Conservation (phyloP, 805 yeast genomes). For the Yarrowia porcina region DNA sequence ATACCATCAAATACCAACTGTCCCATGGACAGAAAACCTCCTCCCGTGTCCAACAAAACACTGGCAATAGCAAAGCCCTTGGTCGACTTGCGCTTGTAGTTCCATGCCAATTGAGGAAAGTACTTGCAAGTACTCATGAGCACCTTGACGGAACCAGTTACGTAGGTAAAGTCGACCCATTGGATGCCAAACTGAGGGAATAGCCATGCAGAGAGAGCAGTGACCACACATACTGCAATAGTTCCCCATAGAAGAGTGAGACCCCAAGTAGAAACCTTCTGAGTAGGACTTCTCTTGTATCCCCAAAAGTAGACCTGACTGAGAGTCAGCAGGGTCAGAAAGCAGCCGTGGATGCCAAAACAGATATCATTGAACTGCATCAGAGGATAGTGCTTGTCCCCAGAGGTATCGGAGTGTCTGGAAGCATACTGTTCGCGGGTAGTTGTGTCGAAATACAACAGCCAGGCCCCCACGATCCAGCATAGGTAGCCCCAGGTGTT, state of each 20-base stretch:
- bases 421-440: conserved; percentile 40
- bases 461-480: conserved; percentile 36
- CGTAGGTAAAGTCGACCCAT: background rate
- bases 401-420: conserved; percentile 29
- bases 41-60: background rate
- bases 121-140: conserved; percentile 1
- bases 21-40: background rate
- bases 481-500: conserved; percentile 40
- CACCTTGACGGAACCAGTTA: background rate
- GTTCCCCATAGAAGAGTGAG: background rate
- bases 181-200: background rate
- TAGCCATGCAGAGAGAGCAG: background rate
- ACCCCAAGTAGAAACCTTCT: background rate
- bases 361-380: conserved; percentile 45
- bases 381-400: conserved; percentile 38
- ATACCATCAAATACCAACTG: background rate
- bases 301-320: background rate
- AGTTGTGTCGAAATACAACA: conserved; percentile 36
- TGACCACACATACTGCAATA: background rate
- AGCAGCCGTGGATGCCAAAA: conserved; percentile 43
- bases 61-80: background rate
- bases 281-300: background rate
- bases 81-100: conserved; percentile 1
- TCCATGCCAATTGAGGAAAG: background rate
- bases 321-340: background rate